Conservation (phyloP, 306 rosid species). For the Prunus dulcis region DNA sequence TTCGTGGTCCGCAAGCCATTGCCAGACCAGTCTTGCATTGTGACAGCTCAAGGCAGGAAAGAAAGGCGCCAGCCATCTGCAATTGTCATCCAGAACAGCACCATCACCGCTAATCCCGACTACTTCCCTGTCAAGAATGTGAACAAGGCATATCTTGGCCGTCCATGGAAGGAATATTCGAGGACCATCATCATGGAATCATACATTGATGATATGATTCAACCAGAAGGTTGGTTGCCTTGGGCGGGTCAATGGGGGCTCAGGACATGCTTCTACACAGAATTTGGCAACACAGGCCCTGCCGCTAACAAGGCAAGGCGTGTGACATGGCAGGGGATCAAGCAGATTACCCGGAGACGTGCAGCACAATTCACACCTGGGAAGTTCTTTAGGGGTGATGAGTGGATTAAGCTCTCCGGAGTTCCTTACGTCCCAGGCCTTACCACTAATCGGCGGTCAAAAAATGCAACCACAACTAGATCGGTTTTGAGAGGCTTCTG, state of each 20-base stretch:
- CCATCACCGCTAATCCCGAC: conserved; percentile 30
- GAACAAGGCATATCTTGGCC: conserved; percentile 47
- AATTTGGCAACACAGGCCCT: conserved; percentile 54
- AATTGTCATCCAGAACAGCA: conserved; percentile 48
- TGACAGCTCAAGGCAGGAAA: conserved; percentile 81
- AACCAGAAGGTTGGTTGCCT: conserved; percentile 66
- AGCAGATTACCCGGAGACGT: conserved; percentile 28
- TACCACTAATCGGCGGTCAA: background rate
- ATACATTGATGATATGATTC: conserved; percentile 54
- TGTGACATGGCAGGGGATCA: conserved; percentile 64
- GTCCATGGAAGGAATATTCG: conserved; percentile 83
- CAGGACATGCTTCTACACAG: conserved; percentile 55
- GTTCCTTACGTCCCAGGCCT: conserved; percentile 46
- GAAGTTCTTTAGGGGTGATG: conserved; percentile 37
- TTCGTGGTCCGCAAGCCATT: conserved; percentile 64
- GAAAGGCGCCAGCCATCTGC: conserved; percentile 61
- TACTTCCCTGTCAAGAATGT: conserved; percentile 38
- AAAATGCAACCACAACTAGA: background rate
- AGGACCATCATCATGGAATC: conserved; percentile 71
- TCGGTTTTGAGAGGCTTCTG: background rate
- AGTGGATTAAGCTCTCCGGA: conserved; percentile 51
- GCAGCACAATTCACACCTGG: conserved; percentile 26
- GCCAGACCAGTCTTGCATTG: conserved; percentile 62
- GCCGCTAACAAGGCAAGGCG: conserved; percentile 41
- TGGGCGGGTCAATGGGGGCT: conserved; percentile 46